Evolutionary conservation across 192 early-diverging fungal species (phyloP), one percentile per base, ranked within the genome.

Genomic region (Backusella luteola): DNA sequence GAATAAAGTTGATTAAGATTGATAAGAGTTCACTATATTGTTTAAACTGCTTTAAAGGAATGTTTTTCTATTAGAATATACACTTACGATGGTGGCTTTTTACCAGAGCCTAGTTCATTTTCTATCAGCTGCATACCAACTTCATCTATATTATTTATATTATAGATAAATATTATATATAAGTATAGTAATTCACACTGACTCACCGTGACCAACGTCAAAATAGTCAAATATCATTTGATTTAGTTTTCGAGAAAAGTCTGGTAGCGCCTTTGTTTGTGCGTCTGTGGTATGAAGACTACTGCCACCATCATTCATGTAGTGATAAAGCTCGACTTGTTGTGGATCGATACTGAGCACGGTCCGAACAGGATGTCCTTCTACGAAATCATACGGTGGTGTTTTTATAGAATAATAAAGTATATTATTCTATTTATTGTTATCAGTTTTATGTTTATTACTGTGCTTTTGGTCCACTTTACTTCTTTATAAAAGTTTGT

Each of bases 151-250:
- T 41, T 39, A 42, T 11, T n/a, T 38, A 39, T 23, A 39, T 17
- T 70, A 26, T 14, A 36, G 1, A 29, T n/a, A 14, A 9, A n/a
- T 23, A 11, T 12, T 19, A 41, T 32, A 41, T 42, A 41, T 21
- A 70, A 71, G 3, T 5, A 35, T 4, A 0, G 21, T 7, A 49
- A 49, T 49, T n/a, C 5, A 49, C 19, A 21, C 19, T 0, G 19
- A 49, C 46, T 29, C 32, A 71, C 70, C 23, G 42, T 71, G 41
- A 7, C 42, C 70, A 26, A 71, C 70, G 8, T 71, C 70, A 9
- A 71, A 49, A 49, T 71, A 71, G 49, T 71, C 70, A 19, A 34
- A 44, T 46, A 71, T 71, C 70, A 71, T 71, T 29, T 46, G 35
- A 32, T 71, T 41, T 41, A 71, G 26, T 29, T 71, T 71, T 63